Evolutionary conservation across 2,329 filamentous ascomycete species (phyloP).

Genomic region (Trichophaea hybrida): DNA sequence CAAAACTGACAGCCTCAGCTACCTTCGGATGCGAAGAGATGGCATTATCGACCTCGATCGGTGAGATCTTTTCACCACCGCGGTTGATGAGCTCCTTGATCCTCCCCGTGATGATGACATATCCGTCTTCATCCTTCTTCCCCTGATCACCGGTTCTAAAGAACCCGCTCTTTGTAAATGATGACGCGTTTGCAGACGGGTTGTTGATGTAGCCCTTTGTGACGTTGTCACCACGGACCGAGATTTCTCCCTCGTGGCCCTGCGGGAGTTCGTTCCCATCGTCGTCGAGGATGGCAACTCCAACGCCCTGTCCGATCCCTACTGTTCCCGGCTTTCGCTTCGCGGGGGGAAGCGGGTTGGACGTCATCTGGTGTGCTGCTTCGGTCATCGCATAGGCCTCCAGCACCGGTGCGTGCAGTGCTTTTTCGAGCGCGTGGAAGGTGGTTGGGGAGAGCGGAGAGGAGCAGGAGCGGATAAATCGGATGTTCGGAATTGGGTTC

Average conservation of each 20-base stretch:
- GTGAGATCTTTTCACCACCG: slow-evolving; percentile 77
- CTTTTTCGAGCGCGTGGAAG: slow-evolving; percentile 63
- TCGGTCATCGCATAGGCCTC: slow-evolving; percentile 92
- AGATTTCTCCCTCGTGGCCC: slow-evolving; percentile 66
- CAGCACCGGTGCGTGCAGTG: slow-evolving; percentile 64
- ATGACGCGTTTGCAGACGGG: slow-evolving; percentile 54
- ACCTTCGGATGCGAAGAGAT: slow-evolving; percentile 59
- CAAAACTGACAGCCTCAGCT: slow-evolving; percentile 68
- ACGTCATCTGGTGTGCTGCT: slow-evolving; percentile 74
- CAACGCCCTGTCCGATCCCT: slow-evolving; percentile 68
- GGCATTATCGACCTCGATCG: slow-evolving; percentile 75
- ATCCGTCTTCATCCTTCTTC: slow-evolving; percentile 63
- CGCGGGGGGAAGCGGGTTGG: slow-evolving; percentile 53
- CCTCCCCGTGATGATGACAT: slow-evolving; percentile 73
- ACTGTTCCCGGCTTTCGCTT: slow-evolving; percentile 70
- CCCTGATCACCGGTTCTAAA: slow-evolving; percentile 84
- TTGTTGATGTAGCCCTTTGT: slow-evolving; percentile 81
- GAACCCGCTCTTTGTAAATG: slow-evolving; percentile 62
- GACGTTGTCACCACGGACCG: slow-evolving; percentile 67
- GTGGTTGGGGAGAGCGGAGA: slow-evolving; percentile 69
- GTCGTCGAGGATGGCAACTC: slow-evolving; percentile 61
- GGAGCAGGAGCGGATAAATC: slow-evolving; percentile 79
- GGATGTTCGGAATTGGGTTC: slow-evolving; percentile 53
- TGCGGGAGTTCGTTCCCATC: slow-evolving; percentile 49
- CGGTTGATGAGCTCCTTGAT: slow-evolving; percentile 92